phyloP scores from a whole-genome alignment of 768 basidiomycete genomes.

The Pisolithus albus region DNA sequence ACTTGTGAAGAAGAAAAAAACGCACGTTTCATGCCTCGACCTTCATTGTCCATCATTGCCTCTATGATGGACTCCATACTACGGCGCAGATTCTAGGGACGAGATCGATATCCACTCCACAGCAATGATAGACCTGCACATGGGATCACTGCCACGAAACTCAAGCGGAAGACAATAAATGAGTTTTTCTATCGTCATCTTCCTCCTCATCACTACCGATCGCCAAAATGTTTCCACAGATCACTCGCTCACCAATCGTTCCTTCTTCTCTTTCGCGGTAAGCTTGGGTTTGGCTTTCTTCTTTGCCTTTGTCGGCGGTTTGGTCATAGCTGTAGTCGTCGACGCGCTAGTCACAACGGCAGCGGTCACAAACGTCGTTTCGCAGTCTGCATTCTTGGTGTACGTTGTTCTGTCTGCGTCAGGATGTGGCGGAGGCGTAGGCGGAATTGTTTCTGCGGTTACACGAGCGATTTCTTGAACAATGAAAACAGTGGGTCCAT shows the following conservation, averaged over 20 bases:
- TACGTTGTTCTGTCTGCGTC: conserved; percentile 27
- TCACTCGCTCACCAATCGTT: conserved; percentile 50
- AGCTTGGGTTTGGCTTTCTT: conserved; percentile 62
- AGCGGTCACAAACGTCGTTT: conserved; percentile 30
- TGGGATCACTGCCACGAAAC: conserved; percentile 84
- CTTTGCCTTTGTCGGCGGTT: conserved; percentile 38
- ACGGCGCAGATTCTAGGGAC: conserved; percentile 54
- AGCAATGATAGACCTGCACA: conserved; percentile 32
- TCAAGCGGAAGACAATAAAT: conserved; percentile 78
- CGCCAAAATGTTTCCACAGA: not conserved
- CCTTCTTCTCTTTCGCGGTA: conserved; percentile 77
- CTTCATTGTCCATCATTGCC: conserved; percentile 58
- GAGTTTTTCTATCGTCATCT: conserved; percentile 64
- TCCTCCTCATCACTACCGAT: not conserved
- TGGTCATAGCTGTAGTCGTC: conserved; percentile 30
- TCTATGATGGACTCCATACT: conserved; percentile 80
- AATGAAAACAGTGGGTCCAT: not conserved
- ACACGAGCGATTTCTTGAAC: conserved; percentile 44
- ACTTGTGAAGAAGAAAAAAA: conserved; percentile 30
- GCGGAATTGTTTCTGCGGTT: conserved; percentile 30
- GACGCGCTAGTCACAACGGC: conserved; percentile 12
- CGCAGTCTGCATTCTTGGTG: conserved; percentile 24
- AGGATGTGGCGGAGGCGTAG: conserved; percentile 17
- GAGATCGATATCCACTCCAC: not conserved
- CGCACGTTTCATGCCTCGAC: conserved; percentile 48